Percentiles rank a stretch among this genome's conserved stretches.
Evolutionary conservation across 2,329 filamentous ascomycete species (phyloP).

Genomic region (Colletotrichum theobromicola): DNA sequence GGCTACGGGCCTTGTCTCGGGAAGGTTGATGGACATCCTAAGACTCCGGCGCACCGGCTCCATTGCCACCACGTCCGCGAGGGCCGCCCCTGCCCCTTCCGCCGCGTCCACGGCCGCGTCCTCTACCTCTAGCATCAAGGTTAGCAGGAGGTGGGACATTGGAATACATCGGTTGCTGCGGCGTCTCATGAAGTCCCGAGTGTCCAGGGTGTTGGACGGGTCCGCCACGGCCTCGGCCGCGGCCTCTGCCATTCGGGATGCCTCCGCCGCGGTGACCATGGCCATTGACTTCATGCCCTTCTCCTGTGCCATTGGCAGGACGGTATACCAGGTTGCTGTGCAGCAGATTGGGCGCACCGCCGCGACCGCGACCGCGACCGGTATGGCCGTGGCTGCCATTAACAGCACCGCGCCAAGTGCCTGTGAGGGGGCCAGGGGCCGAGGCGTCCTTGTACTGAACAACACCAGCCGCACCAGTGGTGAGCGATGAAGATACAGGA

Average conservation of each 20-base stretch:
- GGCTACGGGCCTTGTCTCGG: background rate
- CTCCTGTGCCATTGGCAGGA: slow-evolving; percentile 31
- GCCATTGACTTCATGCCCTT: slow-evolving; percentile 33
- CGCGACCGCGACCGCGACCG: slow-evolving; percentile 35
- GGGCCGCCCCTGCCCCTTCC: slow-evolving; percentile 35
- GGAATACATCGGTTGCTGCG: slow-evolving; percentile 44
- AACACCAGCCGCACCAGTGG: slow-evolving; percentile 60
- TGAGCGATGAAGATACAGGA: slow-evolving; percentile 52
- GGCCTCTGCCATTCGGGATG: slow-evolving; percentile 17
- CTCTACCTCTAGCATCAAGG: slow-evolving; percentile 52
- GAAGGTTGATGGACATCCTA: background rate
- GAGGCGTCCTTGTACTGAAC: slow-evolving; percentile 66
- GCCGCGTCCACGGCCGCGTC: slow-evolving; percentile 36
- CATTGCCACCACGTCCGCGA: slow-evolving; percentile 37
- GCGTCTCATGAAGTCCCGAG: slow-evolving; percentile 18
- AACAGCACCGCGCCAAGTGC: slow-evolving; percentile 62
- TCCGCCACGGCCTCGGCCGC: slow-evolving; percentile 18
- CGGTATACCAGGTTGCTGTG: slow-evolving; percentile 61
- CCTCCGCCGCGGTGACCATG: slow-evolving; percentile 27
- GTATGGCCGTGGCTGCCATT: slow-evolving; percentile 45
- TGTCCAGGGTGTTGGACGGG: slow-evolving; percentile 12
- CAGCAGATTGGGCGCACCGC: slow-evolving; percentile 44
- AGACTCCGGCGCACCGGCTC: background rate
- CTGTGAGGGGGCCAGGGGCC: slow-evolving; percentile 57
- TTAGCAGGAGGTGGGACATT: slow-evolving; percentile 66